Evolutionary conservation across 1,139 yeast species (phyloP), one percentile per base, ranked within the genome.

Genomic region (Yueomyces sp.): DNA sequence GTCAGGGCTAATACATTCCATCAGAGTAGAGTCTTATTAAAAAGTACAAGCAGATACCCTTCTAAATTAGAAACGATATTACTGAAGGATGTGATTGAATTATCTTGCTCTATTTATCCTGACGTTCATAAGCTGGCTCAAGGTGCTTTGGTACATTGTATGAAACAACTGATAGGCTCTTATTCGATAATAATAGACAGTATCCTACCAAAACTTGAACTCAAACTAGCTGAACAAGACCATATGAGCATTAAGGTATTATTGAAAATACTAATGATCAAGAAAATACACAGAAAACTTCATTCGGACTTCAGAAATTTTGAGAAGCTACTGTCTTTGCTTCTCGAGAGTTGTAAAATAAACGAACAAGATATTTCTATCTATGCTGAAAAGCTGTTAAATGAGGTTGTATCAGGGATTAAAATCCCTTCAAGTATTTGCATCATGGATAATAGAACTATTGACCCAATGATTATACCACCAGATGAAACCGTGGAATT

Each of bases 1-100:
- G 75, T 86, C 0, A 72, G 95, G 48, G 69, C 86, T n/a, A 82
- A 81, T 47, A 67, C 81, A 11, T 82, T 80, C 50, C 96, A 91
- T 52, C 76, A 77, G 57, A 78, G 82, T 48, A 72, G 97, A 51
- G 75, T 83, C 28, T 70, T 77, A 3, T 72, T 84, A 43, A 91
- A 82, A 54, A 76, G 89, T 1, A 82, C 94, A 0, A 78, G 83
- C 3, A 70, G 96, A 48, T 68, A 76, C 7, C 83, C 84, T 54
- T 76, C 89, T 0, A 74, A 70, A 9, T 60, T 82, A 27, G 97
- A 91, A 52, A 75, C 70, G 44, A 46, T 67, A 1, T 63, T 93
- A 39, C 62, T 93, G 36, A 72, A 69, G 42, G 95, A 87, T 59
- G 70, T 87, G n/a, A 77, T 83, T 6, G 64, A 68, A 29, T 62